Evolutionary conservation across 306 rosid genomes (phyloP).

Genomic region (Medicago truncatula): DNA sequence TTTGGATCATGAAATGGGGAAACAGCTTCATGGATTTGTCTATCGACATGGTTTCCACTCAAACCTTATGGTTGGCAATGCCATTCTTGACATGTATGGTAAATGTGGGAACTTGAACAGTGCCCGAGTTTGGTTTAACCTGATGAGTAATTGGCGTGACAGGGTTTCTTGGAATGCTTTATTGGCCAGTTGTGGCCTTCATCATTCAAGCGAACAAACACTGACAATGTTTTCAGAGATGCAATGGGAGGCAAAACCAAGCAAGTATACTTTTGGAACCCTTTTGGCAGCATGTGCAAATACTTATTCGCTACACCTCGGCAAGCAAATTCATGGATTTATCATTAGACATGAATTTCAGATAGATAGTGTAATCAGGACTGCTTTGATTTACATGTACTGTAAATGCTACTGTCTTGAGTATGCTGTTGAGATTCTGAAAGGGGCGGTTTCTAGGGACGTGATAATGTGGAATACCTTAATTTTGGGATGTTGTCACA

Average conservation of each 20-base stretch:
- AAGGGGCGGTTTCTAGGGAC: constrained; percentile 54
- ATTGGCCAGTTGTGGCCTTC: constrained; percentile 60
- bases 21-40: constrained; percentile 67
- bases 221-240: constrained; percentile 63
- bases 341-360: constrained; percentile 65
- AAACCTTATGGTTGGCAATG: constrained; percentile 64
- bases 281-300: constrained; percentile 73
- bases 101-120: constrained; percentile 76
- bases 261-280: constrained; percentile 58
- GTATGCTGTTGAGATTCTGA: constrained; percentile 63
- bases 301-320: constrained; percentile 56
- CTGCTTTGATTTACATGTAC: constrained; percentile 74
- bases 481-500: constrained; percentile 74
- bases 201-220: constrained; percentile 61
- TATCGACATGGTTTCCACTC: constrained; percentile 57
- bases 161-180: constrained; percentile 73
- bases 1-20: constrained; percentile 68
- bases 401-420: constrained; percentile 59
- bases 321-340: constrained; percentile 77
- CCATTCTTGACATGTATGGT: constrained; percentile 82
- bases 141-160: constrained; percentile 67
- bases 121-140: constrained; percentile 62
- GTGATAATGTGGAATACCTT: constrained; percentile 69
- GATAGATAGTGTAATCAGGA: constrained; percentile 54
- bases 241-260: constrained; percentile 73